Percentiles rank a stretch among this genome's conserved stretches.
Conservation (phyloP, 345 rosid species). For the Melaleuca alternifolia region DNA sequence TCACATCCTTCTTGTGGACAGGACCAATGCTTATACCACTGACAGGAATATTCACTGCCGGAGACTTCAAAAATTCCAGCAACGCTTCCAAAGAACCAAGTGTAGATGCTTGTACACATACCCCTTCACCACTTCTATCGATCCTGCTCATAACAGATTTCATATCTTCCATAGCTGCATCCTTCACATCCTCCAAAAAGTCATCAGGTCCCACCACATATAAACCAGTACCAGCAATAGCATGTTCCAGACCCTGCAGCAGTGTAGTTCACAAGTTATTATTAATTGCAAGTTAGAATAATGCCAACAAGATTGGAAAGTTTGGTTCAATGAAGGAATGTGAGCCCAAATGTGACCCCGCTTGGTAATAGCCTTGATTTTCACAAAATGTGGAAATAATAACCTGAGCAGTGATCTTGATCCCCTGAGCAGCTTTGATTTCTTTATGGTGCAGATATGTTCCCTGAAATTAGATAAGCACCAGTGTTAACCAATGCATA, state of each 20-base stretch:
- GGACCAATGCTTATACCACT: conserved; percentile 92
- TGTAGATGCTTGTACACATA: conserved; percentile 92
- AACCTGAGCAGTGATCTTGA: conserved; percentile 92
- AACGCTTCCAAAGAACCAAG: conserved; percentile 93
- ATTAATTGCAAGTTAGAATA: neutral
- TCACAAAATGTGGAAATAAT: neutral
- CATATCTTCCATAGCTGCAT: conserved; percentile 77
- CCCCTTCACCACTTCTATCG: conserved; percentile 89
- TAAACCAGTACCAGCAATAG: conserved; percentile 89
- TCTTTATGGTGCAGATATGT: conserved; percentile 75
- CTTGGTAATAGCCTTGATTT: neutral
- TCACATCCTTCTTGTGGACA: conserved; percentile 83
- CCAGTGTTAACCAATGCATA: neutral
- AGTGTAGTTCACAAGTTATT: neutral
- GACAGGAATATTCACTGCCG: conserved; percentile 80
- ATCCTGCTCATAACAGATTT: conserved; percentile 74
- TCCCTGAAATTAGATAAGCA: conserved; percentile 54
- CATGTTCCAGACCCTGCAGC: conserved; percentile 79
- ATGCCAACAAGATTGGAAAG: neutral
- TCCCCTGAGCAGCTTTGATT: conserved; percentile 93
- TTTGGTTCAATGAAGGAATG: neutral
- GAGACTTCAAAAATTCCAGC: conserved; percentile 84
- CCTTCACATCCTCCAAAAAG: conserved; percentile 62
- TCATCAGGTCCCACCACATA: conserved; percentile 76
- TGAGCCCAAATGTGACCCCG: neutral